These are phyloP conservation scores for Parmelia sp. DNA, from an alignment of 495 filamentous ascomycete genomes.

Conservation along the genomic window DNA sequence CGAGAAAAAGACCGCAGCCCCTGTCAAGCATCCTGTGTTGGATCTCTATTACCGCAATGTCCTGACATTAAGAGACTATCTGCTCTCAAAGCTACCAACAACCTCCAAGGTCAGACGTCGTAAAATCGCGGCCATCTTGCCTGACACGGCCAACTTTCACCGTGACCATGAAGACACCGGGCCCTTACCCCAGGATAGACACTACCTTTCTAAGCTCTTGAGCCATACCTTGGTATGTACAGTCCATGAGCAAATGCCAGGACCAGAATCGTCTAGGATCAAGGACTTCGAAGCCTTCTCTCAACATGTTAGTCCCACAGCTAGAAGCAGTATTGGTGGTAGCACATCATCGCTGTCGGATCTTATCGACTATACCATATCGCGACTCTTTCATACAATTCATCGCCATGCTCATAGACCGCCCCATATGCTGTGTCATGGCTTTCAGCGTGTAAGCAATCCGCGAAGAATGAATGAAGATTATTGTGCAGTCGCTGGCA, in stretches of 20 bases:
- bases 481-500: constrained; percentile 34
- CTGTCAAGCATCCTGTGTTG: constrained; percentile 55
- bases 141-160: constrained; percentile 16
- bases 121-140: constrained; percentile 35
- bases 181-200: neutral
- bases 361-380: constrained; percentile 81
- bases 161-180: neutral
- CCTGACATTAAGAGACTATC: constrained; percentile 64
- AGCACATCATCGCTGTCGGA: constrained; percentile 33
- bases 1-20: neutral
- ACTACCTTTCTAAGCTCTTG: constrained; percentile 30
- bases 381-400: constrained; percentile 59
- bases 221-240: constrained; percentile 64
- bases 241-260: constrained; percentile 31
- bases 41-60: constrained; percentile 65
- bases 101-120: constrained; percentile 48
- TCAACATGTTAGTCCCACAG: constrained; percentile 39
- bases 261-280: constrained; percentile 38
- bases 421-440: constrained; percentile 72
- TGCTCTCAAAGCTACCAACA: constrained; percentile 47
- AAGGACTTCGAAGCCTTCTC: constrained; percentile 62
- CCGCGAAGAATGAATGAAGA: constrained; percentile 27
- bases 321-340: constrained; percentile 9
- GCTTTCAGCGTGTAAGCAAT: constrained; percentile 49
- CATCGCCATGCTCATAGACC: constrained; percentile 45